Evolutionary conservation across 345 rosid species (phyloP).

Genomic region (Ceriops tagal): DNA sequence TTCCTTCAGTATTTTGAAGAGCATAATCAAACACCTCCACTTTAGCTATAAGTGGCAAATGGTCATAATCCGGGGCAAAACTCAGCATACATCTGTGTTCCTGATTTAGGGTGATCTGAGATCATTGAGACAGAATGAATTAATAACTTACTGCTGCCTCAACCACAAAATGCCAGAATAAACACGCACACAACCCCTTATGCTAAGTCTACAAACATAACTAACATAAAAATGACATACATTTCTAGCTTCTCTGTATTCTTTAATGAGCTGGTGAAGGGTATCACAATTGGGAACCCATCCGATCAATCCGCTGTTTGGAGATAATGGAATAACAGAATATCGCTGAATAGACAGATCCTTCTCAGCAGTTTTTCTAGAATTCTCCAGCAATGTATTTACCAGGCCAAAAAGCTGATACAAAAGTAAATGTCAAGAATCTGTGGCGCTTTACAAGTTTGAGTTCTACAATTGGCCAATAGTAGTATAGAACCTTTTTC

Average conservation of each 20-base stretch:
- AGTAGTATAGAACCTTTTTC: background rate
- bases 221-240: slow-evolving; percentile 20
- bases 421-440: slow-evolving; percentile 9
- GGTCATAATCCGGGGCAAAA: slow-evolving; percentile 92
- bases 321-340: slow-evolving; percentile 87
- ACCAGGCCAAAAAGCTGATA: slow-evolving; percentile 93
- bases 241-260: slow-evolving; percentile 92
- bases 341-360: slow-evolving; percentile 87
- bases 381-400: slow-evolving; percentile 82
- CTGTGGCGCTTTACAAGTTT: background rate
- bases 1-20: slow-evolving; percentile 85
- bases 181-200: background rate
- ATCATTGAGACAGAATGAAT: slow-evolving; percentile 23
- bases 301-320: slow-evolving; percentile 90
- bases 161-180: background rate
- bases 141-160: slow-evolving; percentile 5
- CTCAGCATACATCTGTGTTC: slow-evolving; percentile 90
- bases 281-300: slow-evolving; percentile 99
- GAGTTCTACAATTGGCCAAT: background rate
- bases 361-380: slow-evolving; percentile 85
- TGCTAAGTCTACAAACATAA: background rate
- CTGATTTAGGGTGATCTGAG: slow-evolving; percentile 83
- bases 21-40: slow-evolving; percentile 93
- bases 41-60: slow-evolving; percentile 86
- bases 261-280: slow-evolving; percentile 84